Conservation (phyloP, 345 rosid species). For the Sonneratia alba region DNA sequence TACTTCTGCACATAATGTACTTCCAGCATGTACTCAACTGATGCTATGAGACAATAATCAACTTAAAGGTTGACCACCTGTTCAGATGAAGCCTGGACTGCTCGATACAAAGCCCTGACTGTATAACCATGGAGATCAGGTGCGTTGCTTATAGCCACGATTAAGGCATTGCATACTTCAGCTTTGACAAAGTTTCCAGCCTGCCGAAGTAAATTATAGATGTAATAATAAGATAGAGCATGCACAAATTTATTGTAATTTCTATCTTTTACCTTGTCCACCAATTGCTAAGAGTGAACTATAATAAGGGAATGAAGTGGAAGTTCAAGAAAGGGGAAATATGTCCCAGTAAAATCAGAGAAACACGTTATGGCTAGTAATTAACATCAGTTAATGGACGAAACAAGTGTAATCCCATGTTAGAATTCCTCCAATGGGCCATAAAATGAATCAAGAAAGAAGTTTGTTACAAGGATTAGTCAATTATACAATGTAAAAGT, state of each 20-base stretch:
- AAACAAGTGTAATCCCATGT: neutral
- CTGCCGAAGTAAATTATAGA: slow-evolving; percentile 41
- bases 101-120: slow-evolving; percentile 75
- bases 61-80: slow-evolving; percentile 37
- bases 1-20: slow-evolving; percentile 4
- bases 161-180: slow-evolving; percentile 96
- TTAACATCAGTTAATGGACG: neutral
- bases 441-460: neutral
- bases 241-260: neutral
- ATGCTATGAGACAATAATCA: neutral
- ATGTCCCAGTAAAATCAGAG: neutral
- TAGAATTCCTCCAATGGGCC: too few relatives aligned
- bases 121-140: slow-evolving; percentile 93
- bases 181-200: slow-evolving; percentile 98
- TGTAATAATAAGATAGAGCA: slow-evolving; percentile 1
- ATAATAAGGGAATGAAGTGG: neutral
- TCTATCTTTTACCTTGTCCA: neutral
- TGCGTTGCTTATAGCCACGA: slow-evolving; percentile 91
- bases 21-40: neutral
- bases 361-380: neutral
- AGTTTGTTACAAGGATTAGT: neutral
- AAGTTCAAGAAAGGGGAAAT: neutral
- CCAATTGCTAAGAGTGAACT: neutral
- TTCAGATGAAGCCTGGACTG: slow-evolving; percentile 62
- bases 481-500: neutral